phyloP scores from a whole-genome alignment of 176 grass and related monocot species.

The Lolium multiflorum region DNA sequence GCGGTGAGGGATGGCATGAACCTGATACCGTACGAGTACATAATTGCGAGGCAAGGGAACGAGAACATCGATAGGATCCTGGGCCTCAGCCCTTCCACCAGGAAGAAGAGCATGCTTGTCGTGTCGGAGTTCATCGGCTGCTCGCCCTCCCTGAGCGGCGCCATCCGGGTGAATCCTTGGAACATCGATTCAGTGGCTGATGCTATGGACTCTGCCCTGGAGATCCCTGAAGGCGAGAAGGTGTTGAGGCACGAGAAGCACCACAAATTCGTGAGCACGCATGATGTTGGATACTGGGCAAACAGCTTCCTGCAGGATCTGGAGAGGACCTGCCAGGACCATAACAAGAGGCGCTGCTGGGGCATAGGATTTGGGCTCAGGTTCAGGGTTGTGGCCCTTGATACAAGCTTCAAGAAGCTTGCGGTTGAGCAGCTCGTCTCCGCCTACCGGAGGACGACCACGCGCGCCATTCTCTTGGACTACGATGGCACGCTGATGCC shows the following conservation, averaged over 20 bases:
- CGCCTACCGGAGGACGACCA: slow-evolving; percentile 66
- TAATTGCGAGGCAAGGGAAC: slow-evolving; percentile 88
- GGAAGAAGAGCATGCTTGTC: slow-evolving; percentile 91
- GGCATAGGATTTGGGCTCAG: slow-evolving; percentile 89
- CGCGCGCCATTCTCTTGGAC: slow-evolving; percentile 74
- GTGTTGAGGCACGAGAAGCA: slow-evolving; percentile 87
- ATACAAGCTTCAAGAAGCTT: slow-evolving; percentile 91
- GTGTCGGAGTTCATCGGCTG: slow-evolving; percentile 93
- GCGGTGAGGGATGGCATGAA: slow-evolving; percentile 98
- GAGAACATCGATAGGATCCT: slow-evolving; percentile 68
- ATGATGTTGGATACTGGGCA: slow-evolving; percentile 93
- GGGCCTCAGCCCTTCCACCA: slow-evolving; percentile 46
- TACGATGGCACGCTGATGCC: slow-evolving; percentile 95
- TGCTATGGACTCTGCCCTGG: slow-evolving; percentile 84
- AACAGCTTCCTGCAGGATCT: slow-evolving; percentile 95
- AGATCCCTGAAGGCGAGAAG: slow-evolving; percentile 79
- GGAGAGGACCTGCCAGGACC: slow-evolving; percentile 79
- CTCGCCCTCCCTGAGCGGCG: slow-evolving; percentile 87
- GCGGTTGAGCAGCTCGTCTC: slow-evolving; percentile 80
- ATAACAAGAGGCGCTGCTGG: slow-evolving; percentile 79
- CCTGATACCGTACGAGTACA: slow-evolving; percentile 90
- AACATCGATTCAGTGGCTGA: slow-evolving; percentile 88
- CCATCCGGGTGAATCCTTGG: slow-evolving; percentile 91
- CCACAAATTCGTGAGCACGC: slow-evolving; percentile 82
- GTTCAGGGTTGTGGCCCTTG: slow-evolving; percentile 88